These are phyloP conservation scores for Scheffersomyces segobiensis DNA, from an alignment of 1,139 yeast species.

Conservation along the genomic window DNA sequence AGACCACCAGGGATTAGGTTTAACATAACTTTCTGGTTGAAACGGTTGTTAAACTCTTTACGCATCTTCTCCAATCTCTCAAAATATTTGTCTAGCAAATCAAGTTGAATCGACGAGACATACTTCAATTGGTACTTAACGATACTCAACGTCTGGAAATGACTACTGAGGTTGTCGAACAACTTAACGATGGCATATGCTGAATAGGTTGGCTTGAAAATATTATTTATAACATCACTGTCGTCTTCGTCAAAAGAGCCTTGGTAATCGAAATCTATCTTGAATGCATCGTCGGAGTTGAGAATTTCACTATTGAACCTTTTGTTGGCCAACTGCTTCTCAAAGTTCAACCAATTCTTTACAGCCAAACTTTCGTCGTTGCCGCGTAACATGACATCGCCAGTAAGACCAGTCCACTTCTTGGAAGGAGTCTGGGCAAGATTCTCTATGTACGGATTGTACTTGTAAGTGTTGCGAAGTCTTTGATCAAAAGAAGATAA, in stretches of 20 bases:
- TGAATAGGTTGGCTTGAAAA: conserved; percentile 63
- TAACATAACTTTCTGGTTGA: conserved; percentile 35
- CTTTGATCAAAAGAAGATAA: conserved; percentile 59
- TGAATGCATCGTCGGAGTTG: conserved; percentile 53
- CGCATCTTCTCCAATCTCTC: conserved; percentile 49
- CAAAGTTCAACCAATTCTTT: conserved; percentile 64
- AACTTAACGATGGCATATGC: conserved; percentile 62
- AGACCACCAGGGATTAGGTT: conserved; percentile 40
- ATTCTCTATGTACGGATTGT: conserved; percentile 45
- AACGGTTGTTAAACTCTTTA: conserved; percentile 47
- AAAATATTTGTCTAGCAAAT: conserved; percentile 60
- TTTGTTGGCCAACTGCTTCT: conserved; percentile 54
- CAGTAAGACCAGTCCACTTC: conserved; percentile 62
- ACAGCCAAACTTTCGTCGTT: conserved; percentile 36
- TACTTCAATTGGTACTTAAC: conserved; percentile 68
- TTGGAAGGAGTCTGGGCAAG: conserved; percentile 28
- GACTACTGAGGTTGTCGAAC: conserved; percentile 65
- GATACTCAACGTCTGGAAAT: conserved; percentile 56
- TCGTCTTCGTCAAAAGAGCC: conserved; percentile 28
- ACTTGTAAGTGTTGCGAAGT: conserved; percentile 54
- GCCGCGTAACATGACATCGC: conserved; percentile 47
- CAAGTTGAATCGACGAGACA: conserved; percentile 68
- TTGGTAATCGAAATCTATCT: conserved; percentile 62
- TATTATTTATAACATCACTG: conserved; percentile 17
- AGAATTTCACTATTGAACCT: conserved; percentile 61